phyloP scores from a whole-genome alignment of 164 flowering plant species.

The Brasenia schreberi region DNA sequence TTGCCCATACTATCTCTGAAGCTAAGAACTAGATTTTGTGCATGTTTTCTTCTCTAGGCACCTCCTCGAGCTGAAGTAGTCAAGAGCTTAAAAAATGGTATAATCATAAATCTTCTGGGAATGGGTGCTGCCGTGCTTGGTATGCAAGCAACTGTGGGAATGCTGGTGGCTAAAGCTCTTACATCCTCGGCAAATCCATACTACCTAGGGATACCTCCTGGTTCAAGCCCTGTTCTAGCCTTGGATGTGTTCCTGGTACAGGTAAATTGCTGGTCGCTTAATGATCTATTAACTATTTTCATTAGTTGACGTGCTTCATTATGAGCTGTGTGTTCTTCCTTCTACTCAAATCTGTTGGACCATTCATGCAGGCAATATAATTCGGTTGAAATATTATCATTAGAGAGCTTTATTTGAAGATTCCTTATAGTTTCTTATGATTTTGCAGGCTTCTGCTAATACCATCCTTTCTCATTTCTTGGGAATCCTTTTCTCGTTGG shows the following conservation, averaged over 20 bases:
- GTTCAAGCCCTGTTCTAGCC: slow-evolving; percentile 83
- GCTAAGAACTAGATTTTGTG: not conserved
- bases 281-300: too few species aligned
- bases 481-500: slow-evolving; percentile 83
- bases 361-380: not conserved
- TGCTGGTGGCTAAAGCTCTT: slow-evolving; percentile 87
- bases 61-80: slow-evolving; percentile 97
- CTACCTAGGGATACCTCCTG: slow-evolving; percentile 71
- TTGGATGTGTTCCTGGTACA: slow-evolving; percentile 96
- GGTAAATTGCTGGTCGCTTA: slow-evolving; percentile 27
- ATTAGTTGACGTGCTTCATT: not conserved
- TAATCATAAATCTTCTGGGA: slow-evolving; percentile 68
- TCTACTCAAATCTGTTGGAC: not conserved
- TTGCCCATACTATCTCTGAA: not conserved
- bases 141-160: slow-evolving; percentile 97
- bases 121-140: slow-evolving; percentile 98
- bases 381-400: not conserved
- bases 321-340: not conserved
- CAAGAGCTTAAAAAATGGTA: slow-evolving; percentile 78
- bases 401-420: too few species aligned
- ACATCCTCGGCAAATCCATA: slow-evolving; percentile 82
- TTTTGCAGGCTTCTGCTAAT: slow-evolving; percentile 87
- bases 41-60: slow-evolving; percentile 41
- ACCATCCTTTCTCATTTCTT: slow-evolving; percentile 89
- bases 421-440: not conserved